Evolutionary conservation across 768 basidiomycete species (phyloP), one percentile per base, ranked within the genome.

Genomic region (Fibroporia radiculosa): DNA sequence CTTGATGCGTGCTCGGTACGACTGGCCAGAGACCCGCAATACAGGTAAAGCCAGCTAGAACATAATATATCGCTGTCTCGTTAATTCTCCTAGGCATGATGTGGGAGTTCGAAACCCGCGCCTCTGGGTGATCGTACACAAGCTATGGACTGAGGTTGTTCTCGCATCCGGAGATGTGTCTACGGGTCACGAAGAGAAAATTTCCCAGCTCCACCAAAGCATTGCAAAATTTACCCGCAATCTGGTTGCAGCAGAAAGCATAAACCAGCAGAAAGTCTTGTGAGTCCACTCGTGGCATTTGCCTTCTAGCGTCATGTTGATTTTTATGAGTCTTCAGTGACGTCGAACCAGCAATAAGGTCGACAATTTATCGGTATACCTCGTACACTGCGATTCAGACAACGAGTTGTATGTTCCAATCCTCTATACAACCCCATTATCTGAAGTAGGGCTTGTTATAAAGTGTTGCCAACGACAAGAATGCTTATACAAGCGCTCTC

Each of bases 201-300:
- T 57, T 5, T 25, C 35, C 10, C 52, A 58, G 22, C 67, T 63
- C 3, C 42, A 50, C 19, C 26, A 59, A 33, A 56, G 53, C 32
- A 22, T 90, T 18, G 83, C 80, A 6, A 83, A 78, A 56, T 82
- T 93, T 57, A 90, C 87, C 12, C 75, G 93, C 48, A 93, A 96
- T 59, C 63, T 93, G 8, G 79, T 88, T 26, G 89, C 89, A 8
- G 86, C 80, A 5, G 73, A 81, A 13, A 71, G 77, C 6, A 59
- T 60, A n/a, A 89, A 90, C 63, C 93, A 96, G 59, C 56, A 61
- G 31, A 67, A 65, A 47, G 82, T 84, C 20, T 84, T 78, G 92
- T 93, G 55, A 69, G 89, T 66, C 16, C 24, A 26, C 38, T 8
- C 13, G 4, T n/a, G n/a, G n/a, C 10, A 16, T 16, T 11, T n/a